Base-by-base conservation (phyloP, 176 grass and related monocot genomes). In the Musa acuminata region DNA sequence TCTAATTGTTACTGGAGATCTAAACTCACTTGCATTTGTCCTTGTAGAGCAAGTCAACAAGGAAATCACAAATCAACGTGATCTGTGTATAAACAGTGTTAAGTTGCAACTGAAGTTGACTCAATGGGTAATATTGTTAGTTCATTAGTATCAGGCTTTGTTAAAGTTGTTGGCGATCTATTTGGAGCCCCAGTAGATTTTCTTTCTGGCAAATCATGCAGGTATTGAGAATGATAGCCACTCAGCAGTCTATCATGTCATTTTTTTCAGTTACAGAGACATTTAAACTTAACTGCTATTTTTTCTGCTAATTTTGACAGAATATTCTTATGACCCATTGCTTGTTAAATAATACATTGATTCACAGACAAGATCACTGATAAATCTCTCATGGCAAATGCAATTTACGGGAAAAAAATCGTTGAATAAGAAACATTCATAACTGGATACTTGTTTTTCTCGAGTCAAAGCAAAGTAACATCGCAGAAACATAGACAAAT, bases 171-270 rank as follows among this genome's bases (percentile, higher is more conserved):
- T 43, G 63, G 79, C 16, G 83, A 81, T 66, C 54, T 88, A 25
- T 52, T 91, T 66, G 24, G 80, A 63, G 74, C 77, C n/a, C 85
- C 88, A 24, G 11, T 87, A 24, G 82, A 91, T 50, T 92, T 92
- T 70, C 83, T 92, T 65, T 83, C 85, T 49, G 86, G 89, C 74
- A 86, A 88, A 69, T 76, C 74, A 20, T 86, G 89, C 89, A 76
- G 74, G 83, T 87, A 85, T 29, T 65, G 51, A 9, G 53, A 55
- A 17, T 55, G 17, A 11, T 19, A 53, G 21, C 55, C 35, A 65
- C 3, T 53, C 16, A 43, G 16, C 2, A 11, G 63, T 23, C 12
- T 65, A 10, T 11, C 1, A 17, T 20, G 0, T 17, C 17, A 21
- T 51, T 70, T 20, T 16, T 50, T 70, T 17, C 14, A 51, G 2